A percentile compares a stretch with the other conserved stretches of the same genome.
phyloP scores from a whole-genome alignment of 768 basidiomycete species.

The Basidioascus undulatus region DNA sequence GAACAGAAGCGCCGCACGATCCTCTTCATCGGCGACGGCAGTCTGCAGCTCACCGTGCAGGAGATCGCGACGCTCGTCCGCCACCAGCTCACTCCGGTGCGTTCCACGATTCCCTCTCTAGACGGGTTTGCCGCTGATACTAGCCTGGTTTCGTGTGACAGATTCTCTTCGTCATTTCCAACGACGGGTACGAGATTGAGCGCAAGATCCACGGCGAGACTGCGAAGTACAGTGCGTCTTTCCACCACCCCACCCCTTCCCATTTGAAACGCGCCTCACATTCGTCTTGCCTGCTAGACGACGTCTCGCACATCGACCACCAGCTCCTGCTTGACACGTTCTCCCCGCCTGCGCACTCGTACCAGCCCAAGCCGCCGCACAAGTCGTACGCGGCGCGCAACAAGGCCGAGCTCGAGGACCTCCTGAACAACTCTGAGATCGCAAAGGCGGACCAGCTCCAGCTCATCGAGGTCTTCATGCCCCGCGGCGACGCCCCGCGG shows the following conservation, averaged over 20 bases:
- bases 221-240: no score
- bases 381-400: constrained; percentile 17
- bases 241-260: no score
- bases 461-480: constrained; percentile 60
- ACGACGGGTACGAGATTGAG: constrained; percentile 60
- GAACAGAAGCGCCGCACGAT: constrained; percentile 38
- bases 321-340: constrained; percentile 10
- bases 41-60: constrained; percentile 28
- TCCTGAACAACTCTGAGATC: constrained; percentile 43
- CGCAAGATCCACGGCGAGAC: constrained; percentile 28
- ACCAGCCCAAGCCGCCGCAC: constrained; percentile 5
- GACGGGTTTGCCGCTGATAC: constrained; percentile 22
- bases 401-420: constrained; percentile 35
- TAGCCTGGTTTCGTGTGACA: background rate
- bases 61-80: constrained; percentile 47
- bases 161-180: background rate
- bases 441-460: constrained; percentile 33
- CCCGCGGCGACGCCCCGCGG: constrained; percentile 41
- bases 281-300: background rate
- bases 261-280: background rate
- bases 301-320: no score
- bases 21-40: constrained; percentile 66
- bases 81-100: constrained; percentile 46
- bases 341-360: constrained; percentile 23
- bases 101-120: constrained; percentile 67